These are phyloP conservation scores for Aspergillus flavus DNA, from an alignment of 2,329 filamentous ascomycete species.

Conservation along the genomic window DNA sequence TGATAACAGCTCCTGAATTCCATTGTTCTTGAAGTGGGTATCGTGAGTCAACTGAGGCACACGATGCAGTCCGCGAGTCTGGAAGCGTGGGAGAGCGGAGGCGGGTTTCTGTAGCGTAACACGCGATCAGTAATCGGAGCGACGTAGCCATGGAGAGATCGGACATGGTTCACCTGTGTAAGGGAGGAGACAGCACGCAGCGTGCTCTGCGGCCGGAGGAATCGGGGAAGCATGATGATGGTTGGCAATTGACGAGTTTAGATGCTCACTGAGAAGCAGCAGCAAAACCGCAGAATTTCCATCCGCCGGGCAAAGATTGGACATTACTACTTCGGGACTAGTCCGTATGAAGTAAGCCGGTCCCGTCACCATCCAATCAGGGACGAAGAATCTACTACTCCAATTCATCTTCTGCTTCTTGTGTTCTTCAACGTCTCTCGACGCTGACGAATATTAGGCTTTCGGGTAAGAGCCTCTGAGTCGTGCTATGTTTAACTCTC, in stretches of 20 bases:
- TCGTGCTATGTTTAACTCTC: neutral
- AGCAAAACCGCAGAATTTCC: constrained; percentile 40
- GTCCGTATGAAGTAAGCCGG: constrained; percentile 28
- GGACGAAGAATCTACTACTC: constrained; percentile 19
- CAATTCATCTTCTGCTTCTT: neutral
- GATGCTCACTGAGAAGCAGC: constrained; percentile 15
- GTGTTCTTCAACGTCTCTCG: no score
- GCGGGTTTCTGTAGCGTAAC: constrained; percentile 32
- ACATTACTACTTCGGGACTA: constrained; percentile 31
- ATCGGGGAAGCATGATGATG: constrained; percentile 46
- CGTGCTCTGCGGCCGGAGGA: constrained; percentile 47
- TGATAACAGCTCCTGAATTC: constrained; percentile 72
- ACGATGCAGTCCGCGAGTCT: constrained; percentile 44
- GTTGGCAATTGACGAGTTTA: constrained; percentile 21
- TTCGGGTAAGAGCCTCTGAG: no score
- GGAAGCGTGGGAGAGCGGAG: constrained; percentile 40
- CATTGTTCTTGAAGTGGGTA: constrained; percentile 49
- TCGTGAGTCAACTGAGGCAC: constrained; percentile 55
- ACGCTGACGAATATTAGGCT: neutral
- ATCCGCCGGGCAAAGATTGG: constrained; percentile 19
- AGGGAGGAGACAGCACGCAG: constrained; percentile 44
- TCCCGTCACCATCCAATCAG: constrained; percentile 28
- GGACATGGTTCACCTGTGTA: constrained; percentile 34
- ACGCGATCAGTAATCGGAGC: constrained; percentile 2
- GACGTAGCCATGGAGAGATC: constrained; percentile 11